phyloP scores from a whole-genome alignment of 2,329 filamentous ascomycete species.

The Colletotrichum lentis region DNA sequence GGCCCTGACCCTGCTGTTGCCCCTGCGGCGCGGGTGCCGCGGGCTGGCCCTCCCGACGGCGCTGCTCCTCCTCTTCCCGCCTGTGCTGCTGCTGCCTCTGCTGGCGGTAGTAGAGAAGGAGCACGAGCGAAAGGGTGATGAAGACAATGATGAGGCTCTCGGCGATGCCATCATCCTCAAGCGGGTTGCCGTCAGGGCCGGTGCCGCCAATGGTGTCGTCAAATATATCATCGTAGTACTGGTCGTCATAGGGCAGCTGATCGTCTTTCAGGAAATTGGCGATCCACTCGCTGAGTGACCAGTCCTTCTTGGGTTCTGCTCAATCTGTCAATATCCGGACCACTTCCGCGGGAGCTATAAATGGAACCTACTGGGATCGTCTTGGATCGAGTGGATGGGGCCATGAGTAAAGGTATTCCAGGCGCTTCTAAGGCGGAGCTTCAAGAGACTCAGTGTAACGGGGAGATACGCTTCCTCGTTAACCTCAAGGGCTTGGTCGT shows the following conservation, averaged over 20 bases:
- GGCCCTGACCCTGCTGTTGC: slow-evolving; percentile 39
- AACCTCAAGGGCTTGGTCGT: slow-evolving; percentile 89
- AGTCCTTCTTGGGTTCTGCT: slow-evolving; percentile 73
- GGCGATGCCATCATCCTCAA: slow-evolving; percentile 79
- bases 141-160: slow-evolving; percentile 87
- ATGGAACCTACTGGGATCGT: slow-evolving; percentile 76
- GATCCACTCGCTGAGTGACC: slow-evolving; percentile 86
- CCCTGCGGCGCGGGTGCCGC: slow-evolving; percentile 44
- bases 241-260: slow-evolving; percentile 68
- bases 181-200: slow-evolving; percentile 60
- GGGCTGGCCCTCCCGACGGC: slow-evolving; percentile 39
- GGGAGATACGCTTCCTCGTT: slow-evolving; percentile 94
- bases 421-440: slow-evolving; percentile 83
- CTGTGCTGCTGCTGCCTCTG: slow-evolving; percentile 68
- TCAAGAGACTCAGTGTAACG: slow-evolving; percentile 86
- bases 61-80: slow-evolving; percentile 51
- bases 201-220: slow-evolving; percentile 65
- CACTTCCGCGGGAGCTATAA: background rate
- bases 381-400: slow-evolving; percentile 89
- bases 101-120: slow-evolving; percentile 83
- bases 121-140: slow-evolving; percentile 75
- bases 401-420: slow-evolving; percentile 95
- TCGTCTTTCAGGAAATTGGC: slow-evolving; percentile 81
- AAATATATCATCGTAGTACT: slow-evolving; percentile 62
- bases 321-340: slow-evolving; percentile 43